Evolutionary conservation across 2,329 filamentous ascomycete species (phyloP).

Genomic region (Sclerotiophoma versabilis): DNA sequence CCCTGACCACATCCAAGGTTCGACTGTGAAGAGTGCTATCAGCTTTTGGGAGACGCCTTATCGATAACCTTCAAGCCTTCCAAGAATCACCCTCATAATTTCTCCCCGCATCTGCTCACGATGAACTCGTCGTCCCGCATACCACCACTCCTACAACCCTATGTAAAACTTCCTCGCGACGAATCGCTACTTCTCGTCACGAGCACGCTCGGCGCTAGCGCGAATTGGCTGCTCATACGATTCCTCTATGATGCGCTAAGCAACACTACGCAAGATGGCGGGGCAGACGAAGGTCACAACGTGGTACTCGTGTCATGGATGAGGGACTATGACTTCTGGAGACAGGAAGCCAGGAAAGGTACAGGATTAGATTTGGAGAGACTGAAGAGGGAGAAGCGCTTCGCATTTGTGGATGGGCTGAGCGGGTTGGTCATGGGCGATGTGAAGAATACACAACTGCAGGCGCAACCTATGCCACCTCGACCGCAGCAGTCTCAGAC

Average conservation of each 20-base stretch:
- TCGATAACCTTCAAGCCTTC: conserved; percentile 7
- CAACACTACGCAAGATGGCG: conserved; percentile 33
- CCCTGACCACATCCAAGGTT: neutral
- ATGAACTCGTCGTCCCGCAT: conserved; percentile 58
- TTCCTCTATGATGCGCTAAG: conserved; percentile 58
- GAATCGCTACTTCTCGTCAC: conserved; percentile 71
- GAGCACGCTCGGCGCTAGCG: conserved; percentile 62
- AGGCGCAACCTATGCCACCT: neutral
- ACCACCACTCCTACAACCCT: conserved; percentile 70
- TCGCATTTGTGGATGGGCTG: conserved; percentile 80
- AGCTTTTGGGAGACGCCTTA: conserved; percentile 1
- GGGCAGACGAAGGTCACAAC: conserved; percentile 35
- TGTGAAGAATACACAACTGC: conserved; percentile 1
- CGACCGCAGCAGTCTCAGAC: conserved; percentile 6
- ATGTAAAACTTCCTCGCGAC: conserved; percentile 65
- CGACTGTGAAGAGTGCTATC: neutral
- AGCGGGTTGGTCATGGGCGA: conserved; percentile 60
- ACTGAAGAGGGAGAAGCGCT: conserved; percentile 63
- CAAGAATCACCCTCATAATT: conserved; percentile 10
- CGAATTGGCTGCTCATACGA: conserved; percentile 64
- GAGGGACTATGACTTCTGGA: conserved; percentile 81
- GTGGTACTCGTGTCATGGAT: conserved; percentile 85
- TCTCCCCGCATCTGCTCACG: conserved; percentile 17
- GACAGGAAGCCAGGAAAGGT: conserved; percentile 70
- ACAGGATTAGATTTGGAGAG: conserved; percentile 75